Base-by-base conservation (phyloP, 306 rosid genomes). In the Dryas octopetala region DNA sequence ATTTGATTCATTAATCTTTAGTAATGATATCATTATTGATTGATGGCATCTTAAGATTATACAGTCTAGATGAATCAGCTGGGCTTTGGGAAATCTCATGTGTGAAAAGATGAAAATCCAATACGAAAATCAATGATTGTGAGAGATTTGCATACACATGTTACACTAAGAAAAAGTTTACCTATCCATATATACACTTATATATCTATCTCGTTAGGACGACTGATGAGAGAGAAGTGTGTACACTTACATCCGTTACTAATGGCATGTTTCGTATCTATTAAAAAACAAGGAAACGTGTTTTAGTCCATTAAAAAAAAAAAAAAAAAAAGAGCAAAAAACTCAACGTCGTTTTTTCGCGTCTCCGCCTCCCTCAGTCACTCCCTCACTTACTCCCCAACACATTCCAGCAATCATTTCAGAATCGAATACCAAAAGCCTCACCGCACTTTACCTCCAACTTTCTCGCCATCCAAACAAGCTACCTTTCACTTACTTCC, bases 1-100 rank as follows among this genome's bases (percentile, higher is more conserved):
- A 28, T 28, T 28, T 28, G 32, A 28, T 28, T 28, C 32, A 19
- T 19, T 19, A 19, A 0, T 19, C 19, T 19, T 19, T 19, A 19
- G 19, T 19, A 19, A 19, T 19, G 19, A 19, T 19, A 23, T 23
- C 49, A 7, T 6, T 46, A 19, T 19, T 19, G 19, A 19, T 19
- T 19, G 19, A 79, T 43, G 83, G 83, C 44, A 69, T 74, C 58
- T 28, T 74, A 44, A 79, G 79, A 46, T 52, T 67, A 63, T 68
- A 74, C 59, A 79, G 71, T 50, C 51, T 79, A 6, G 41, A 79
- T 57, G 83, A 60, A 32, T 59, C 79, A 32, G 19, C 57, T 16
- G 32, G 79, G 41, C 6, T 23, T 19, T 79, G 79, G 79, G 41
- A 60, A 14, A 7, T 46, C 0, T 1, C 49, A 46, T 32, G 38